phyloP scores from a whole-genome alignment of 306 rosid genomes.

The Sicyos edulis region DNA sequence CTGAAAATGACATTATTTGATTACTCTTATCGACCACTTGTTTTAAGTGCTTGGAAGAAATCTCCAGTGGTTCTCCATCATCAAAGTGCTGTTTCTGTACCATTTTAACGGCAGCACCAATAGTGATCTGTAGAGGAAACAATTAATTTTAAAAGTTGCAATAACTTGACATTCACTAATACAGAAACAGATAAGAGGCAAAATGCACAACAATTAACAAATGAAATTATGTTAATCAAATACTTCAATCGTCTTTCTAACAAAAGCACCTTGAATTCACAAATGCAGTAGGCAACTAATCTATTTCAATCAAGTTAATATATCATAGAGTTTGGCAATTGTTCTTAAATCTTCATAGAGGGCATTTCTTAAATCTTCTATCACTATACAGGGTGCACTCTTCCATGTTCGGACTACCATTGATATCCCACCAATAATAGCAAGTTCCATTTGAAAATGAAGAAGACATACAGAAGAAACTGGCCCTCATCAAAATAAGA shows the following conservation, averaged over 20 bases:
- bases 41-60: conserved; percentile 61
- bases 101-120: conserved; percentile 51
- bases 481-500: no score
- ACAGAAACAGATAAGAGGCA: background rate
- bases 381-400: background rate
- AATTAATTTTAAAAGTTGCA: background rate
- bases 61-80: conserved; percentile 52
- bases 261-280: background rate
- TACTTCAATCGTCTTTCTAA: no score
- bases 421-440: background rate
- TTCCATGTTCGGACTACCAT: background rate
- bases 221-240: background rate
- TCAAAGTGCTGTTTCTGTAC: conserved; percentile 81
- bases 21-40: conserved; percentile 40
- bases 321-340: background rate
- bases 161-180: no score
- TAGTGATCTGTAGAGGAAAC: conserved; percentile 1
- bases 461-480: background rate
- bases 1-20: conserved; percentile 58
- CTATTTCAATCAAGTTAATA: background rate
- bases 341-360: background rate
- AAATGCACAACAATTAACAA: no score
- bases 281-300: no score
- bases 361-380: background rate
- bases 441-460: background rate